A percentile compares a stretch with the other conserved stretches of the same genome.
These are phyloP conservation scores for Zea luxurians DNA, from an alignment of 176 grass and related monocot species.

Conservation along the genomic window DNA sequence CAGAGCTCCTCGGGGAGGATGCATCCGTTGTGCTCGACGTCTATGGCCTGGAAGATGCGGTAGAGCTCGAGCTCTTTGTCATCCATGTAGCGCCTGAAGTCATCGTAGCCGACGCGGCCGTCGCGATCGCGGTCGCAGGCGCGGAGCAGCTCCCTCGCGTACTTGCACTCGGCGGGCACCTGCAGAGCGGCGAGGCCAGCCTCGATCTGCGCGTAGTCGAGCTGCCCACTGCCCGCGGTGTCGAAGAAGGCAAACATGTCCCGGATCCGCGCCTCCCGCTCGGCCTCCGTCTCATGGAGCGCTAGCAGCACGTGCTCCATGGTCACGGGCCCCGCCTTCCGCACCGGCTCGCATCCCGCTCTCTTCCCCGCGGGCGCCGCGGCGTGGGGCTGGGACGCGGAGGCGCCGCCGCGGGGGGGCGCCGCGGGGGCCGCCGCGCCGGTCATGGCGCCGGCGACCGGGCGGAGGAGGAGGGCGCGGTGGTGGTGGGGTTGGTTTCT, in stretches of 20 bases:
- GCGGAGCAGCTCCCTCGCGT: conserved; percentile 82
- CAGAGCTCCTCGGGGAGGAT: conserved; percentile 98
- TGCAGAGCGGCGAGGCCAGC: conserved; percentile 69
- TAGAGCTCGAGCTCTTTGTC: conserved; percentile 98
- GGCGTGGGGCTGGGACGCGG: conserved; percentile 15
- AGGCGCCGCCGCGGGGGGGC: conserved; percentile 10
- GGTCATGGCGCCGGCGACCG: conserved; percentile 55
- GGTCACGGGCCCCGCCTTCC: conserved; percentile 68
- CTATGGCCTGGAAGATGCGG: conserved; percentile 97
- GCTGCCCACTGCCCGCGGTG: conserved; percentile 57
- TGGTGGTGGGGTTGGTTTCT: conserved; percentile 34
- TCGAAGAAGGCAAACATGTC: conserved; percentile 91
- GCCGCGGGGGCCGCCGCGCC: conserved; percentile 61
- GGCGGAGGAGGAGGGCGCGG: not conserved
- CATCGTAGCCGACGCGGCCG: conserved; percentile 79
- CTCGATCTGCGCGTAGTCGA: conserved; percentile 96
- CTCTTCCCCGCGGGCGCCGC: not conserved
- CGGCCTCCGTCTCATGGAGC: conserved; percentile 75
- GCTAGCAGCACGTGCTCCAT: conserved; percentile 93
- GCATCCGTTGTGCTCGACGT: conserved; percentile 93
- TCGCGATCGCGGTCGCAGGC: conserved; percentile 88
- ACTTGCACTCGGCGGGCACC: conserved; percentile 84
- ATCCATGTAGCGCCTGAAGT: conserved; percentile 94
- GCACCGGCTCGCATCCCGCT: conserved; percentile 52
- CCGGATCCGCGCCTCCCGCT: conserved; percentile 89